Base-by-base conservation (phyloP, 2,329 filamentous ascomycete species). In the Phyllosticta capitalensis region DNA sequence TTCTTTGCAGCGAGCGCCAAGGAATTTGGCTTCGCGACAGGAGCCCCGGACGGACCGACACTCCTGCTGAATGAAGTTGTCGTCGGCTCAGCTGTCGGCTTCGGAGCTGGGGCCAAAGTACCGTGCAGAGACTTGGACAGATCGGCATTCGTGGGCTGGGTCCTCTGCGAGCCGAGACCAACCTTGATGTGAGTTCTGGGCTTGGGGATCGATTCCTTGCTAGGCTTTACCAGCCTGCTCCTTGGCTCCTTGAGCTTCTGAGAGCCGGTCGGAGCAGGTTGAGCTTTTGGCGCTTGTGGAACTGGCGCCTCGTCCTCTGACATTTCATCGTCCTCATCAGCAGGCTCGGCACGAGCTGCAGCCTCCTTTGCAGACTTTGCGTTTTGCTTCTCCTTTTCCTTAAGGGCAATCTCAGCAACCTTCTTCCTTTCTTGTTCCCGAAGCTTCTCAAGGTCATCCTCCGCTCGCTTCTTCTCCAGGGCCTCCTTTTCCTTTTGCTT, bases 1-100 rank as follows among this genome's bases (percentile, higher is more conserved):
- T 91, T 92, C 68, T 85, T 87, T 48, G 89, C 88, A 2, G 87
- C 89, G 54, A 88, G 79, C 58, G 92, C 84, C 21, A 92, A 76
- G 1, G 88, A 56, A 9, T 55, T 56, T 6, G 54, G 58, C 30
- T 60, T 60, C 14, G 54, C 22, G 5, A 56, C 53, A 24, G 52
- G 48, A 17, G 58, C 52, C 17, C 48, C 45, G 24, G 52, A 17
- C 17, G 38, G 52, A 19, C 52, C 52, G 0, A 45, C 30, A 28
- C 49, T 56, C 54, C 56, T 60, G 33, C 24, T 53, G 33, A 56
- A 56, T 3, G 58, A 60, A 14, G 20, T 60, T 12, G 24, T 53
- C 14, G 67, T 59, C 28, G 65, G 64, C 22, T 66, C 61, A 48
- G 65, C 63, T 22, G 54, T n/a, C 20, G 45, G 26, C 20, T 52